Evolutionary conservation across 352 stramenopile genomes (phyloP).

Genomic region (Aphanomyces euteiches): DNA sequence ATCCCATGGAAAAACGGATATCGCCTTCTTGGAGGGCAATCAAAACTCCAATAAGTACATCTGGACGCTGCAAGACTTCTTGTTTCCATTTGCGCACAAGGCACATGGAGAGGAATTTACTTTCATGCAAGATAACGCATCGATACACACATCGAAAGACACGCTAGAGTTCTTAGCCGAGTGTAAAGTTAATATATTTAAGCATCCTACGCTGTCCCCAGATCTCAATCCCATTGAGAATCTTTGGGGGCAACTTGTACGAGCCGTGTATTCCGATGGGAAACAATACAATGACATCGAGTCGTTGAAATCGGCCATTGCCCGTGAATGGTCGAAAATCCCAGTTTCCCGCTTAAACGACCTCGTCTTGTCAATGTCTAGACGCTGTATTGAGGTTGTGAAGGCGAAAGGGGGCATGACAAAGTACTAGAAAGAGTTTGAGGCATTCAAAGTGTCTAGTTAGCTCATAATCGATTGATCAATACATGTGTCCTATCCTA

Average conservation of each 20-base stretch:
- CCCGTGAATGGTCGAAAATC: background rate
- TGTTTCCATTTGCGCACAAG: slow-evolving; percentile 6
- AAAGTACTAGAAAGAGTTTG: too few relatives aligned
- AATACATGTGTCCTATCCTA: too few relatives aligned
- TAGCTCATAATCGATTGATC: too few relatives aligned
- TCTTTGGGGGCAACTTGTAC: background rate
- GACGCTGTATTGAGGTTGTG: too few relatives aligned
- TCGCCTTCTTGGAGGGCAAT: slow-evolving; percentile 7
- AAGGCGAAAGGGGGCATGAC: slow-evolving; percentile 3
- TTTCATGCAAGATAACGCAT: slow-evolving; percentile 11
- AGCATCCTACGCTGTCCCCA: background rate
- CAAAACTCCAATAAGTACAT: background rate
- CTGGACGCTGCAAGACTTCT: background rate
- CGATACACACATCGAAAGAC: background rate
- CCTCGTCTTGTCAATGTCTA: too few relatives aligned
- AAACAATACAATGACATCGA: slow-evolving; percentile 1
- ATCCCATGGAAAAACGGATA: background rate
- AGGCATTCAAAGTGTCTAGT: too few relatives aligned
- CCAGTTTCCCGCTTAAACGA: too few relatives aligned
- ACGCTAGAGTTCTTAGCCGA: background rate
- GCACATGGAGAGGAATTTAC: background rate
- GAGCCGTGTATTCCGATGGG: background rate
- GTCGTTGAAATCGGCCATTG: background rate
- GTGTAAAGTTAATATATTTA: background rate
- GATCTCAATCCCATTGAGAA: slow-evolving; percentile 8